phyloP scores from a whole-genome alignment of 2,329 filamentous ascomycete species.

The Emergomyces orientalis region DNA sequence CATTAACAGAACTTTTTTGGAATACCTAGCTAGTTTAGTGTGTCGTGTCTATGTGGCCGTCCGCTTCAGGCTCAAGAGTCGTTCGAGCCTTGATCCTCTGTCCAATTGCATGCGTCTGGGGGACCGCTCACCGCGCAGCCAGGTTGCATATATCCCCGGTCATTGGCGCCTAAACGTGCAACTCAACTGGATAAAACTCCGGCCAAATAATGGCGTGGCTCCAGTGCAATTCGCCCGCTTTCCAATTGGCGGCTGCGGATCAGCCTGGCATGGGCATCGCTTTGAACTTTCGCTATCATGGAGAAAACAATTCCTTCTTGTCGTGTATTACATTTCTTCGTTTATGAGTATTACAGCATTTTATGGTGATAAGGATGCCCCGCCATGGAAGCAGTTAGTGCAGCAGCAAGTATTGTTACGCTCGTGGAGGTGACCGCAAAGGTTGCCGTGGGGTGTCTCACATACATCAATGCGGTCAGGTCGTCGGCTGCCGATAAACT shows the following conservation, averaged over 20 bases:
- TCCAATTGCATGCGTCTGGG: neutral
- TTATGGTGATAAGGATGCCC: neutral
- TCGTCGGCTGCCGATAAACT: neutral
- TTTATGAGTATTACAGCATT: neutral
- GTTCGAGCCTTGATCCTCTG: neutral
- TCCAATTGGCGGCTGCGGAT: neutral
- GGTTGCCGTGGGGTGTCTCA: neutral
- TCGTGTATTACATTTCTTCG: neutral
- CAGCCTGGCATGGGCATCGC: neutral
- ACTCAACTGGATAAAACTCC: neutral
- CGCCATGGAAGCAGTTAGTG: neutral
- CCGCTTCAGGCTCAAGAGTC: neutral
- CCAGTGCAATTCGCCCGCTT: neutral
- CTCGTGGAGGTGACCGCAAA: neutral
- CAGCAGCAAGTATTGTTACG: neutral
- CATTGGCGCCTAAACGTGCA: neutral
- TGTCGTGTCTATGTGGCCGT: no score
- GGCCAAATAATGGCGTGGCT: neutral
- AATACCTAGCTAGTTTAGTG: no score
- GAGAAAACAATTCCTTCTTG: neutral
- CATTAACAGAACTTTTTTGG: no score
- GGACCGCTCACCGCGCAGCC: neutral
- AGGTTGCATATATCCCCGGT: neutral
- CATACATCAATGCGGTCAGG: constrained; percentile 1
- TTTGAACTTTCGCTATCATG: neutral